phyloP scores from a whole-genome alignment of 208 protist species.

The Leishmania major region DNA sequence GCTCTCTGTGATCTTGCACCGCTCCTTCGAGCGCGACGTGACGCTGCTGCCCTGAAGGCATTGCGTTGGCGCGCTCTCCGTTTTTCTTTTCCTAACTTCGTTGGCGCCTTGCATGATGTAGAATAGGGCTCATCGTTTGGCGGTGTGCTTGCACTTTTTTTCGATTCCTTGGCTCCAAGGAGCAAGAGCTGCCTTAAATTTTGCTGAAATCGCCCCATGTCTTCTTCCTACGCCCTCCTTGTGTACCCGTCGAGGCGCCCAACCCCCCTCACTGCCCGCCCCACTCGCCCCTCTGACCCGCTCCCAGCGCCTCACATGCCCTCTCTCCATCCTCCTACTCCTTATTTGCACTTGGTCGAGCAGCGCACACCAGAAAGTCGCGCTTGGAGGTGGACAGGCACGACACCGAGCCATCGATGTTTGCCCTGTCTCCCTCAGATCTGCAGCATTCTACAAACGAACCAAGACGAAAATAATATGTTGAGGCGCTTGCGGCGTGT shows the following conservation, averaged over 20 bases:
- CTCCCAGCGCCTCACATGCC: background rate
- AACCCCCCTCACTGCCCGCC: background rate
- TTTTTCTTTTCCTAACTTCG: background rate
- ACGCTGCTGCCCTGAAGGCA: background rate
- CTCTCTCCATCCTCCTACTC: background rate
- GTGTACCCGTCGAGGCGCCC: background rate
- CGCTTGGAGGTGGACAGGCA: background rate
- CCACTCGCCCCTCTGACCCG: background rate
- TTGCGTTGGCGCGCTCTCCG: too few relatives aligned
- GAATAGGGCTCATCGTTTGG: background rate
- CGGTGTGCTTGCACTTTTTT: background rate
- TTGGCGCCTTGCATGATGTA: background rate
- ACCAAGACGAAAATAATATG: background rate
- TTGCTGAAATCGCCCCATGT: background rate
- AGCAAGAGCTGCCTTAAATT: background rate
- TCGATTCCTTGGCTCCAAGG: background rate
- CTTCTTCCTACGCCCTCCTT: background rate
- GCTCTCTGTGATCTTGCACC: background rate
- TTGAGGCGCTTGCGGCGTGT: background rate
- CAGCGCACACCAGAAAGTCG: background rate
- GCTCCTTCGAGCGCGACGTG: background rate
- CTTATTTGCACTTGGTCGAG: background rate
- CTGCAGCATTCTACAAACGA: slow-evolving; percentile 1
- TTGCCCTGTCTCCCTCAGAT: background rate
- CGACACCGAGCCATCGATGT: background rate